A percentile compares a stretch with the other conserved stretches of the same genome.
Conservation (phyloP, 1,284 basidiomycete species). For the Rhodofomes roseus region DNA sequence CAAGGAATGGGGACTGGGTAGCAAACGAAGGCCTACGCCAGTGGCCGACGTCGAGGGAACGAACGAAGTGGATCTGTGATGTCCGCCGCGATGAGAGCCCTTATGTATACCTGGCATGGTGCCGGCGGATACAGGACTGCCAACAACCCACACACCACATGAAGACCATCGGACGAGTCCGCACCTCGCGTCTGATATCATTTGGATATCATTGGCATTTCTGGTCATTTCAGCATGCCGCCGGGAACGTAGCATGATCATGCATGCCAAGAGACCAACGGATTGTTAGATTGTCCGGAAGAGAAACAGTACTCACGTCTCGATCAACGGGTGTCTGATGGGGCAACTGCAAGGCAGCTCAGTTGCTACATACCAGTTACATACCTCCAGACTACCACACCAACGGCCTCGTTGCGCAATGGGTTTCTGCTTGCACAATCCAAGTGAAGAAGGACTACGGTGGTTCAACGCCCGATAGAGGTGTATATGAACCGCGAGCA, state of each 20-base stretch:
- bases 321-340: background rate
- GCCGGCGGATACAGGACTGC: background rate
- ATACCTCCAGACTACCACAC: too few relatives aligned
- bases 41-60: background rate
- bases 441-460: too few relatives aligned
- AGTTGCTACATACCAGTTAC: too few relatives aligned
- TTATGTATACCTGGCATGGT: background rate
- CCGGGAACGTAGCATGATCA: background rate
- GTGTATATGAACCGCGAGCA: too few relatives aligned
- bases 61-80: background rate
- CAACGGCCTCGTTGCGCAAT: too few relatives aligned
- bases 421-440: too few relatives aligned
- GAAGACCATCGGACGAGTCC: background rate
- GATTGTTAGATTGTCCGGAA: background rate
- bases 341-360: too few relatives aligned
- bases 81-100: too few relatives aligned
- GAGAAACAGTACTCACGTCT: background rate
- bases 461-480: too few relatives aligned
- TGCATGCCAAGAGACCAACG: background rate
- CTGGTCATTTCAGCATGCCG: background rate
- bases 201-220: background rate
- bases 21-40: background rate
- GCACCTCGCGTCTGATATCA: background rate
- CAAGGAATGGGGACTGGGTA: background rate
- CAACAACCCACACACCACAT: background rate